phyloP scores from a whole-genome alignment of 2,329 filamentous ascomycete species.

The Verticillium nonalfalfae region DNA sequence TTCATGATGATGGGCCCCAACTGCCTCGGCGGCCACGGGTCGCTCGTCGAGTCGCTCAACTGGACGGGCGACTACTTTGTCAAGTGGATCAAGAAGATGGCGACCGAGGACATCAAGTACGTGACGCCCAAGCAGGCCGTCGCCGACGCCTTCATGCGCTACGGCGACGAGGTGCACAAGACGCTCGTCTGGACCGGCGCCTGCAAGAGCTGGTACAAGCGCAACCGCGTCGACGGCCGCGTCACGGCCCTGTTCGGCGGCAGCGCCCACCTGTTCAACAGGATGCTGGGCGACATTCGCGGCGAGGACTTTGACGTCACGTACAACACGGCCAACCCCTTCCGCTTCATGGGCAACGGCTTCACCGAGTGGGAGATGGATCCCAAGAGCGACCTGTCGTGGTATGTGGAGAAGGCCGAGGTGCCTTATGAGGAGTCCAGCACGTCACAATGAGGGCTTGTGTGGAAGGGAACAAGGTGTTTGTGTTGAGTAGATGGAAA shows the following conservation, averaged over 20 bases:
- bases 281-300: constrained; percentile 28
- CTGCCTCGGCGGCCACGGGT: constrained; percentile 6
- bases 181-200: constrained; percentile 25
- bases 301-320: constrained; percentile 41
- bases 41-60: constrained; percentile 11
- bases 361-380: constrained; percentile 27
- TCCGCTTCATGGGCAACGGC: constrained; percentile 42
- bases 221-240: constrained; percentile 30
- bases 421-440: background rate
- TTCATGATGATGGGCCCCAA: constrained; percentile 17
- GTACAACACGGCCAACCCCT: constrained; percentile 32
- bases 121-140: constrained; percentile 25
- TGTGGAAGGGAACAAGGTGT: no score
- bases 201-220: constrained; percentile 43
- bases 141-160: constrained; percentile 25
- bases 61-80: constrained; percentile 20
- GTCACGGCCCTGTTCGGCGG: constrained; percentile 38
- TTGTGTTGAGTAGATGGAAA: no score
- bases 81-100: constrained; percentile 15
- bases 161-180: constrained; percentile 31
- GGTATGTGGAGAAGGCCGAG: constrained; percentile 16
- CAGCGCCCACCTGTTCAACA: constrained; percentile 29
- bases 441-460: no score
- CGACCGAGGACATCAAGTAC: constrained; percentile 17
- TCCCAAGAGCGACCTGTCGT: constrained; percentile 19